Evolutionary conservation across 2,329 filamentous ascomycete genomes (phyloP).

Genomic region (Hawksworthiomyces lignivorus): DNA sequence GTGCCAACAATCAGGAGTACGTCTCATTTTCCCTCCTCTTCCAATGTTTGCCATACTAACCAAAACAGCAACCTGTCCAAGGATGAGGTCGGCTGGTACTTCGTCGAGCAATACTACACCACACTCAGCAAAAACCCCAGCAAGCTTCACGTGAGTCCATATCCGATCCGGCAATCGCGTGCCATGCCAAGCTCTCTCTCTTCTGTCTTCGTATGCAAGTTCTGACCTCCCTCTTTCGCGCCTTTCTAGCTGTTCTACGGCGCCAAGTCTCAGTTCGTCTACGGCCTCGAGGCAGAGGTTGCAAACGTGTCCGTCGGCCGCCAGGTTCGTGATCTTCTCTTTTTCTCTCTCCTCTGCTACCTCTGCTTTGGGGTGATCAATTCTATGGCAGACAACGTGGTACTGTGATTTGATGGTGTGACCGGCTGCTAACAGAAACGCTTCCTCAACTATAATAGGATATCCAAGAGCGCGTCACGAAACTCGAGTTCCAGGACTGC

Average conservation of each 20-base stretch:
- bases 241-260: constrained; percentile 73
- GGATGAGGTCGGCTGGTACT: constrained; percentile 98
- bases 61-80: constrained; percentile 52
- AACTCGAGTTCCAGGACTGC: constrained; percentile 90
- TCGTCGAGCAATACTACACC: constrained; percentile 98
- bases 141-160: constrained; percentile 76
- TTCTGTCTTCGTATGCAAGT: too few relatives aligned
- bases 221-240: constrained; percentile 7
- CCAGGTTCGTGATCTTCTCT: constrained; percentile 48
- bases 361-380: too few relatives aligned
- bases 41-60: background rate
- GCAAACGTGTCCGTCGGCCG: constrained; percentile 80
- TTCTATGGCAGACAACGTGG: too few relatives aligned
- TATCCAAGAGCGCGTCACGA: constrained; percentile 90
- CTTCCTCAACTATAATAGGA: constrained; percentile 41
- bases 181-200: too few relatives aligned
- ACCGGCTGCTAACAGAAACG: too few relatives aligned
- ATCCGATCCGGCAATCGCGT: too few relatives aligned
- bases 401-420: too few relatives aligned
- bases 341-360: too few relatives aligned
- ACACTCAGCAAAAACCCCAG: constrained; percentile 91
- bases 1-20: constrained; percentile 9
- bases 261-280: constrained; percentile 92
- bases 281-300: constrained; percentile 82
- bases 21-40: background rate